phyloP scores from a whole-genome alignment of 2,329 filamentous ascomycete genomes.

The Clonostachys chloroleuca region DNA sequence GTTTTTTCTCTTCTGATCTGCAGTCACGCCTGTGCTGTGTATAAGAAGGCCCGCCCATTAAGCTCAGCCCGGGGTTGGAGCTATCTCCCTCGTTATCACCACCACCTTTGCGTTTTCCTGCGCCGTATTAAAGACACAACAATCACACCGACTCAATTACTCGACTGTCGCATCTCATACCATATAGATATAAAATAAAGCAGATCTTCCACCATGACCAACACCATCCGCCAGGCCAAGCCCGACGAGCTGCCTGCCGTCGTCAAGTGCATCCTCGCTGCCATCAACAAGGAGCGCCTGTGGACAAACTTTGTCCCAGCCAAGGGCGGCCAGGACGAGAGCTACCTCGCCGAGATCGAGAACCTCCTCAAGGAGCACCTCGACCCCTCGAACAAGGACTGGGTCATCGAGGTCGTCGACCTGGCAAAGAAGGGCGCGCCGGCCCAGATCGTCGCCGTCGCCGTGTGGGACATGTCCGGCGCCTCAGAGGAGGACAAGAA shows the following conservation, averaged over 20 bases:
- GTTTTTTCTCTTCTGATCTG: neutral
- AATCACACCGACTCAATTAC: too few species aligned
- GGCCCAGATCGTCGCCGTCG: slow-evolving; percentile 5
- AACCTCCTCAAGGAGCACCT: slow-evolving; percentile 7
- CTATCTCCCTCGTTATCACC: too few species aligned
- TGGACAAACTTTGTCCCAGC: slow-evolving; percentile 5
- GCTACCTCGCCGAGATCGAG: slow-evolving; percentile 6
- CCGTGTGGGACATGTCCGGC: slow-evolving; percentile 9
- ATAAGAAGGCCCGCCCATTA: neutral
- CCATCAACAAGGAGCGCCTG: slow-evolving; percentile 6
- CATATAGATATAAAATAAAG: neutral
- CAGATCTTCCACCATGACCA: neutral
- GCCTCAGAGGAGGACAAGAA: slow-evolving; percentile 3
- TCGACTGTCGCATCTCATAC: too few species aligned
- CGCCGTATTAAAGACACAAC: too few species aligned
- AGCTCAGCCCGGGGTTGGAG: too few species aligned
- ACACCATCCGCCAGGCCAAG: slow-evolving; percentile 2
- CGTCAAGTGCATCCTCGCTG: slow-evolving; percentile 6
- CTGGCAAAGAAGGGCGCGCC: slow-evolving; percentile 1
- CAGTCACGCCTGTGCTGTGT: neutral
- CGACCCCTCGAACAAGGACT: slow-evolving; percentile 8
- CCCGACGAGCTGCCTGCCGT: slow-evolving; percentile 6
- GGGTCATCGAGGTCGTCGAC: slow-evolving; percentile 8
- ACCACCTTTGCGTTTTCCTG: too few species aligned
- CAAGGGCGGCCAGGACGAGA: slow-evolving; percentile 4